Evolutionary conservation across 768 basidiomycete genomes (phyloP).

Genomic region (Boletus sp.): DNA sequence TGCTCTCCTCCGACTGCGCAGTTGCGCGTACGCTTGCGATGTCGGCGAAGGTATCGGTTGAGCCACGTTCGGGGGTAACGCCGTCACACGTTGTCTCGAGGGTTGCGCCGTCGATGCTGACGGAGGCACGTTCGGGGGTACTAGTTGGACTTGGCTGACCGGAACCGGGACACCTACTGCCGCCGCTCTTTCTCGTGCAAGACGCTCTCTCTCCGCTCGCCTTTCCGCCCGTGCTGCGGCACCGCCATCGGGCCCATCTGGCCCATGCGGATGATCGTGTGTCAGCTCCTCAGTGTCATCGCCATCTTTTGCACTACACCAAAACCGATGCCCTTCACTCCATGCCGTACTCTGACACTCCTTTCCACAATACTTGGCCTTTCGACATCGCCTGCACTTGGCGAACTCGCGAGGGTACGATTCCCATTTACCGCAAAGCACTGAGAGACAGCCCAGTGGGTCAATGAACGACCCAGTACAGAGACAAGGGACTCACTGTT

Average conservation of each 20-base stretch:
- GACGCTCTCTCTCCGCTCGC: slow-evolving; percentile 37
- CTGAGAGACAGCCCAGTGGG: slow-evolving; percentile 33
- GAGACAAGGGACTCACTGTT: slow-evolving; percentile 62
- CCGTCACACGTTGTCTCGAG: slow-evolving; percentile 26
- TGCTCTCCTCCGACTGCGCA: slow-evolving; percentile 31
- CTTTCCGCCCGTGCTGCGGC: slow-evolving; percentile 30
- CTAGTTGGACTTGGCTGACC: slow-evolving; percentile 9
- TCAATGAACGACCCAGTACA: background rate
- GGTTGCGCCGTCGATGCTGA: slow-evolving; percentile 10
- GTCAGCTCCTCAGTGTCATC: slow-evolving; percentile 39
- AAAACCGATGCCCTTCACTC: slow-evolving; percentile 94
- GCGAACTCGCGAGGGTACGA: slow-evolving; percentile 90
- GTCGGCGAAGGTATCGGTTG: slow-evolving; percentile 22
- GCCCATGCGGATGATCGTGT: slow-evolving; percentile 26
- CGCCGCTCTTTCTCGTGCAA: slow-evolving; percentile 24
- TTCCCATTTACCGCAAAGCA: slow-evolving; percentile 97
- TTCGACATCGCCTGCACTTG: slow-evolving; percentile 91
- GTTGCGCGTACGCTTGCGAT: slow-evolving; percentile 15
- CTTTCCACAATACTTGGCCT: slow-evolving; percentile 98
- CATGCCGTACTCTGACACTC: slow-evolving; percentile 95
- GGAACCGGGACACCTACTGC: slow-evolving; percentile 13
- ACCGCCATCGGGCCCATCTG: slow-evolving; percentile 12
- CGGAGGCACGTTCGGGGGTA: slow-evolving; percentile 14
- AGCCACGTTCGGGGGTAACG: slow-evolving; percentile 27
- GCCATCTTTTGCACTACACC: slow-evolving; percentile 72